Evolutionary conservation across 2,329 filamentous ascomycete genomes (phyloP).

Genomic region (Parastagonospora nodorum): DNA sequence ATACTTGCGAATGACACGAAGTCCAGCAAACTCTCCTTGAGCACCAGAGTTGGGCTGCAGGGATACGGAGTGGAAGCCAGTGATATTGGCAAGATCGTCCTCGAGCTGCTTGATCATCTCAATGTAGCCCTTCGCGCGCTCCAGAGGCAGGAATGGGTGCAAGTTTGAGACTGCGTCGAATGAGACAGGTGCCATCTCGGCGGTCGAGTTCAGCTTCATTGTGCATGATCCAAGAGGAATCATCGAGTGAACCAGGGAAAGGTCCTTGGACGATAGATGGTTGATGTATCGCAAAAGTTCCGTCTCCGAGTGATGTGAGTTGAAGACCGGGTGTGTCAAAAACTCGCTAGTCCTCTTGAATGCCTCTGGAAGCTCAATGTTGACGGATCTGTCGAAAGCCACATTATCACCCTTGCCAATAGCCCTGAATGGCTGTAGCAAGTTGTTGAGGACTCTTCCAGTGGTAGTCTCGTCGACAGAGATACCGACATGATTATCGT

Average conservation of each 20-base stretch:
- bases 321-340: slow-evolving; percentile 91
- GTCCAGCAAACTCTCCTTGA: slow-evolving; percentile 91
- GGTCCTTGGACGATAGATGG: slow-evolving; percentile 90
- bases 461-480: slow-evolving; percentile 78
- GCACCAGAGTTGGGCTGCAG: slow-evolving; percentile 95
- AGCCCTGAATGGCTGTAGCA: slow-evolving; percentile 61
- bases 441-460: slow-evolving; percentile 60
- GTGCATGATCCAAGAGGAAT: slow-evolving; percentile 96
- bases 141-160: slow-evolving; percentile 76
- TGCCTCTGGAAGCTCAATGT: slow-evolving; percentile 51
- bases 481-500: slow-evolving; percentile 67
- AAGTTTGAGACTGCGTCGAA: slow-evolving; percentile 76
- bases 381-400: slow-evolving; percentile 15
- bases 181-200: slow-evolving; percentile 88
- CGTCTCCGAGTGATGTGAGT: slow-evolving; percentile 92
- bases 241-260: slow-evolving; percentile 96
- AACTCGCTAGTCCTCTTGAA: slow-evolving; percentile 76
- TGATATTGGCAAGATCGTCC: slow-evolving; percentile 77
- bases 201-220: slow-evolving; percentile 96
- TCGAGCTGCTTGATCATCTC: slow-evolving; percentile 75
- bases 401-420: slow-evolving; percentile 40
- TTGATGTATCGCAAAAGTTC: slow-evolving; percentile 92
- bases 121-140: slow-evolving; percentile 70
- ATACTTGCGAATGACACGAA: slow-evolving; percentile 86
- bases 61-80: slow-evolving; percentile 86